Conservation (phyloP, 768 basidiomycete species). For the Tylopilus balloui region DNA sequence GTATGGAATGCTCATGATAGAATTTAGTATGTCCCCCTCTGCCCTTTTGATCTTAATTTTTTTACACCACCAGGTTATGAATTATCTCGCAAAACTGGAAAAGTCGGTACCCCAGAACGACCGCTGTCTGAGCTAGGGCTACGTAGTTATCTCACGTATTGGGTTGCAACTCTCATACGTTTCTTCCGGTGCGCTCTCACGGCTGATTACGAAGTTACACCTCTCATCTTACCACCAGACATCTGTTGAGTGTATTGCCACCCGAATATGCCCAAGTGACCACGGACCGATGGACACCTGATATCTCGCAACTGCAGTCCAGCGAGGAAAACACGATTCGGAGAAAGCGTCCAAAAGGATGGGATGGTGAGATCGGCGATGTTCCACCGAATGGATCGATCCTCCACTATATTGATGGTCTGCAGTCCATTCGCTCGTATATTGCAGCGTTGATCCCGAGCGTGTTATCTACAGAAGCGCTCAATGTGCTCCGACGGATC, state of each 20-base stretch:
- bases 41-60: not conserved
- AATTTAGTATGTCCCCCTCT: conserved; percentile 75
- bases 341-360: conserved; percentile 60
- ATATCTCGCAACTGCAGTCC: conserved; percentile 34
- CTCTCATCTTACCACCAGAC: conserved; percentile 30
- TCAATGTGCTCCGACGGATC: conserved; percentile 51
- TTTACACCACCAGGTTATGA: conserved; percentile 69
- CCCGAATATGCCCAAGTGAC: conserved; percentile 46
- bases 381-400: conserved; percentile 32
- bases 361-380: conserved; percentile 63
- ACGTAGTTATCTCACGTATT: conserved; percentile 84
- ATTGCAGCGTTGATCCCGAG: not conserved
- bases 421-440: conserved; percentile 6
- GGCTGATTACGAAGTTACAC: not conserved
- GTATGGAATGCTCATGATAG: conserved; percentile 94
- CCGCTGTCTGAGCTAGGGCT: conserved; percentile 92
- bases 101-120: conserved; percentile 88
- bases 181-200: conserved; percentile 62
- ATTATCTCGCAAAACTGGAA: conserved; percentile 72
- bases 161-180: conserved; percentile 79
- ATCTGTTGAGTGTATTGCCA: conserved; percentile 58
- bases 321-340: conserved; percentile 27
- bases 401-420: conserved; percentile 40
- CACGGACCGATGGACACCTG: conserved; percentile 42
- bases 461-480: conserved; percentile 40